Conservation (phyloP, 768 basidiomycete species). For the Termitomyces sp. region DNA sequence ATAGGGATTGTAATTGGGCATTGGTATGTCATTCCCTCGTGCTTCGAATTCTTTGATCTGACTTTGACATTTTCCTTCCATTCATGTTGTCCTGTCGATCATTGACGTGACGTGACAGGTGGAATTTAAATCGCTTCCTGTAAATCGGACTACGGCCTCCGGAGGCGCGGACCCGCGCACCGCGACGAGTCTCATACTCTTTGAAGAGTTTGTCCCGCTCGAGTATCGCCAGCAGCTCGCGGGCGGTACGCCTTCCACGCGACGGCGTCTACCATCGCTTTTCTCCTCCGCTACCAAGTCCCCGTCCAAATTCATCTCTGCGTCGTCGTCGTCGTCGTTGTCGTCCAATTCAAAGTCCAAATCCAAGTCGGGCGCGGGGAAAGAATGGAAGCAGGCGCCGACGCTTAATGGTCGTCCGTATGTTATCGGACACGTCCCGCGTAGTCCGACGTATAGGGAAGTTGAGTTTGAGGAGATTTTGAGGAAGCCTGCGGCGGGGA, state of each 20-base stretch:
- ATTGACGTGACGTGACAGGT: no score
- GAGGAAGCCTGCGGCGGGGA: conserved; percentile 43
- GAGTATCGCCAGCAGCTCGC: conserved; percentile 81
- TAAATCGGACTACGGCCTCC: conserved; percentile 26
- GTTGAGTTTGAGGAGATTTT: conserved; percentile 78
- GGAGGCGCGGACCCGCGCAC: conserved; percentile 63
- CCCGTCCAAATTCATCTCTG: no score
- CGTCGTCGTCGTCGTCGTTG: no score
- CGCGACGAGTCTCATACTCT: conserved; percentile 66
- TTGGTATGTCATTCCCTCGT: conserved; percentile 48
- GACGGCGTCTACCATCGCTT: conserved; percentile 64
- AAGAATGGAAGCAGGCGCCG: conserved; percentile 77
- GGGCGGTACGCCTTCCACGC: conserved; percentile 34
- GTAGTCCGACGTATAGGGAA: conserved; percentile 49
- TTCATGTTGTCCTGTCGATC: neutral
- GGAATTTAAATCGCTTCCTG: conserved; percentile 78
- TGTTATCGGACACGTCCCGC: conserved; percentile 54
- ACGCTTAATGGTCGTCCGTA: conserved; percentile 79
- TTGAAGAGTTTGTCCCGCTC: conserved; percentile 90
- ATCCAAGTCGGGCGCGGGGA: no score
- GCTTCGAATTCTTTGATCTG: no score
- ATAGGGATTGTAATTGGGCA: conserved; percentile 90
- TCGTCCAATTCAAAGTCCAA: no score
- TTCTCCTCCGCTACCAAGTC: conserved; percentile 41
- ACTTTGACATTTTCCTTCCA: no score